Evolutionary conservation across 2,329 filamentous ascomycete species (phyloP), one percentile per base, ranked within the genome.

Genomic region (Phoma sp.): DNA sequence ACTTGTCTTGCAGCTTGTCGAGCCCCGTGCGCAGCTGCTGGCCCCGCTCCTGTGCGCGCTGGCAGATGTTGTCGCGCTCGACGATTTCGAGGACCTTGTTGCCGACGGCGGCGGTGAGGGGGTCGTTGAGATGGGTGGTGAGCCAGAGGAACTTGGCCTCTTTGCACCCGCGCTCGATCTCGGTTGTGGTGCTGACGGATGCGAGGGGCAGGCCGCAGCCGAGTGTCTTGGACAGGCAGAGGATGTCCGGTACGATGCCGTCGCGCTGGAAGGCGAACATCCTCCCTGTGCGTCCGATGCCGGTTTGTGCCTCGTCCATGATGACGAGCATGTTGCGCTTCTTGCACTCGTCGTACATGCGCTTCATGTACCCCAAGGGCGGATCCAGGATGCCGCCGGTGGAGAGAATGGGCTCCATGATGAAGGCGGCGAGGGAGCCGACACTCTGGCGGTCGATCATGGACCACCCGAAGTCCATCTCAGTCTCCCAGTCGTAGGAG

Each of bases 401-500:
- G 0, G 79, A 82, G 0, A 85, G 76, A 32, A 88, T 86, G 0
- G 83, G 84, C 64, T 88, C 85, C 44, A 88, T 71, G 50, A 89
- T 84, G 29, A 85, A 81, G 0, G 86, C 86, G 0, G 86, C 86
- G 0, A 89, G 77, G 0, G 85, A 87, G 0, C 86, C 86, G 51
- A 80, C 82, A 0, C 81, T 85, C 50, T 84, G 81, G 39, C 80
- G 76, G 57, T 89, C 85, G 19, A 89, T 77, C 72, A 88, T 76
- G 17, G 76, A 76, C 79, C 84, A 89, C 4, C 84, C 85, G 61
- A 83, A 88, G 10, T 85, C 80, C 13, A 89, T 73, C 67, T 89
- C 87, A 0, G 83, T 81, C 60, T 85, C 77, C 86, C 86, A 89
- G 66, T 89, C 86, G 58, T 89, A 85, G 0, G 79, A 80, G 0